Conservation (phyloP, 768 basidiomycete genomes). For the Lactifluus volemus region DNA sequence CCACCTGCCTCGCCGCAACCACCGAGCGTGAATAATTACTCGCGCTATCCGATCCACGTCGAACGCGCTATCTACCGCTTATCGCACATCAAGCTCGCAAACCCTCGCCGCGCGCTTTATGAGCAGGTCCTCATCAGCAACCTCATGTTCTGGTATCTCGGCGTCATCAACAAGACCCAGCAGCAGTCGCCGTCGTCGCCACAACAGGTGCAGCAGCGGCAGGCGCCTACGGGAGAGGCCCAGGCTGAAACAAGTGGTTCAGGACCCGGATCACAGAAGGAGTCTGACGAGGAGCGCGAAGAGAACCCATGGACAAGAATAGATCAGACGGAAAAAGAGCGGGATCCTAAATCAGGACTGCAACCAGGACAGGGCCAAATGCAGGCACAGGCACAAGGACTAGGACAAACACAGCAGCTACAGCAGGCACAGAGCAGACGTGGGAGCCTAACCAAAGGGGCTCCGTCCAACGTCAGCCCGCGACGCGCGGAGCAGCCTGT, state of each 20-base stretch:
- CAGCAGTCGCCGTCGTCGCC: constrained; percentile 29
- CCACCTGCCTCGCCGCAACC: constrained; percentile 54
- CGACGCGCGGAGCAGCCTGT: constrained; percentile 82
- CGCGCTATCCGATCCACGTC: constrained; percentile 96
- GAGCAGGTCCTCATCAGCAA: constrained; percentile 94
- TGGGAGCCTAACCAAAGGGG: constrained; percentile 60
- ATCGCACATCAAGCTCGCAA: constrained; percentile 97
- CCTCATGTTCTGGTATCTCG: constrained; percentile 99
- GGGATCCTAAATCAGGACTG: constrained; percentile 31
- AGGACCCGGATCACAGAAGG: constrained; percentile 10
- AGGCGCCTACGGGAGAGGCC: constrained; percentile 23
- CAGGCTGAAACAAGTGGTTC: constrained; percentile 16
- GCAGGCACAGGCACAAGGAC: constrained; percentile 23
- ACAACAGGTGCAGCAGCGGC: constrained; percentile 22
- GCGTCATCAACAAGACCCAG: constrained; percentile 91
- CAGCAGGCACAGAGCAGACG: constrained; percentile 35
- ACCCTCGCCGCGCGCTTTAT: constrained; percentile 90
- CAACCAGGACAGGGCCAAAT: neutral
- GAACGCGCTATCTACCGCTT: constrained; percentile 96
- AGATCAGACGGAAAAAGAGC: constrained; percentile 29
- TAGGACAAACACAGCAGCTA: constrained; percentile 30
- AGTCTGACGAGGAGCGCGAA: constrained; percentile 31
- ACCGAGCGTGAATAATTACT: constrained; percentile 34
- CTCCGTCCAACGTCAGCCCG: constrained; percentile 35
- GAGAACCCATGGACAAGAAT: constrained; percentile 31